Evolutionary conservation across 768 basidiomycete species (phyloP), one percentile per base, ranked within the genome.

Genomic region (Hypsizygus marmoreus): DNA sequence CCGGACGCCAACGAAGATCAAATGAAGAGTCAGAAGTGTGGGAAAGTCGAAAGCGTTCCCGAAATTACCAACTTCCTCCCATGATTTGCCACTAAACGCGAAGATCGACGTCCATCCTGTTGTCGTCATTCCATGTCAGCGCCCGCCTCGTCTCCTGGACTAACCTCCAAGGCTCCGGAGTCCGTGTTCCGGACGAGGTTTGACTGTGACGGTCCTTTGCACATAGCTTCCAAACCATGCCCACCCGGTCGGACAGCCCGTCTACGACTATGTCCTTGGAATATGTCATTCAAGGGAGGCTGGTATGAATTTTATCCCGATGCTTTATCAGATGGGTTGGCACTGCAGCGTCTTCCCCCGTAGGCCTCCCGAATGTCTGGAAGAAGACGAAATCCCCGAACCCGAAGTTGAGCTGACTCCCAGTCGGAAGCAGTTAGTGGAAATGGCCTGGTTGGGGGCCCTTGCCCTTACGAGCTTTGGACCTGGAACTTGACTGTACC

Each of bases 241-340:
- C 55, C 69, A 16, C 61, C 67, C 32, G 61, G 72, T 94, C 37
- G 88, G 88, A 0, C 52, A 61, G 20, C 62, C 66, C 23, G 57
- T 63, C 47, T 64, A 51, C 25, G 70, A 75, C 43, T 75, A 73
- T 20, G 71, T 85, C 44, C 74, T 89, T 33, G 86, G 83, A 9
- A 64, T 78, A 2, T 90, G 85, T 52, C 65, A 74, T 40, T 76
- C 81, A 19, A 78, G 84, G 16, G 77, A 83, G 23, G 64, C 69
- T 1, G 89, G 89, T 4, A 78, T 95, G 82, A 90, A 62, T 91
- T 95, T 50, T 63, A 83, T n/a, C 79, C 86, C 0, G 84, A 95
- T 38, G 91, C 73, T 94, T 43, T 75, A 81, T 52, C 79, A 82
- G 61, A 73, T 95, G 45, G 90, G 89, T 68, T 93, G 50, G 83